Evolutionary conservation across 2,329 filamentous ascomycete genomes (phyloP), one percentile per base, ranked within the genome.

Genomic region (Aspergillus piperis): DNA sequence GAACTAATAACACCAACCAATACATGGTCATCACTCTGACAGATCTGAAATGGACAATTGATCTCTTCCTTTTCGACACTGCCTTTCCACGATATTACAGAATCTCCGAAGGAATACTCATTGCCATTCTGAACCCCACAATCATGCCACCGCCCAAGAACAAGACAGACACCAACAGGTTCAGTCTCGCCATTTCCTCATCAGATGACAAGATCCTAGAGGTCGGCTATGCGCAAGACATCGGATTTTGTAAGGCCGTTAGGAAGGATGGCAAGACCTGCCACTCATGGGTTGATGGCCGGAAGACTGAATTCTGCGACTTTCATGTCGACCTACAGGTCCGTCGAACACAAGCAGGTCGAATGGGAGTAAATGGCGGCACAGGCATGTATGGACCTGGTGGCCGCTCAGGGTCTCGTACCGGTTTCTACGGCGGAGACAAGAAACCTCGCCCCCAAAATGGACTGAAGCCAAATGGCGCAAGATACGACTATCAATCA

Each of bases 61-160:
- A 98, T 65, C 84, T 98, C 44, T 98, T 92, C 69, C 85, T 99
- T 13, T 99, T 99, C 77, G 90, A 91, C 69, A 88, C 89, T 0
- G 96, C 92, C 6, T 97, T 98, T 69, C 89, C 91, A 15, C 88
- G 90, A 57, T 99, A 95, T 79, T 98, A 94, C 89, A 96, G 96
- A 72, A 81, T 98, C n/a, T 88, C 88, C 0, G 86, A 91, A 2
- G 95, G 95, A n/a, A 97, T 93, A 0, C 84, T 98, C 1, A 82
- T 99, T 58, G 95, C 94, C 5, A 90, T 99, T 25, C 82, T 99
- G 30, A 99, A 99, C 71, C 95, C 95, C 1, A 87, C 83, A 17
- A 89, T 98, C 67, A 91, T 99, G 87, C 92, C 94, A 3, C 94
- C 94, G 0, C 90, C 90, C 0, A 86, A 86, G 1, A 86, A 88